Conservation (phyloP, 208 protist species). For the Herpetomonas samuelpessoai region DNA sequence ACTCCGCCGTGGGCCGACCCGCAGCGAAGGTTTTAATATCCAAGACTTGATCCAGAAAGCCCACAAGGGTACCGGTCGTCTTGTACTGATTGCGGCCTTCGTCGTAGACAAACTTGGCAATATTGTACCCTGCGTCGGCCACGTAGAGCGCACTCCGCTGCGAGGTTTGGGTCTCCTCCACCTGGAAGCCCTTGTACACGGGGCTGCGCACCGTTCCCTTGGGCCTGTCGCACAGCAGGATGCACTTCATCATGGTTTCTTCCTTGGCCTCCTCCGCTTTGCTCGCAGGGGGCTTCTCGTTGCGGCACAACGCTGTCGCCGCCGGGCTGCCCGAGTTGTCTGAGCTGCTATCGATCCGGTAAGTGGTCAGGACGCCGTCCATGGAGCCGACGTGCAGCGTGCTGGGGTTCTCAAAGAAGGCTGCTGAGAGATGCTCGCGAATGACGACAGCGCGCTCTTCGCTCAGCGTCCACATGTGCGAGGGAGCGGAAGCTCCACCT, state of each 20-base stretch:
- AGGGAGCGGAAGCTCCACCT: background rate
- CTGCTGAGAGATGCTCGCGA: slow-evolving; percentile 68
- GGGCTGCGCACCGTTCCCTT: slow-evolving; percentile 39
- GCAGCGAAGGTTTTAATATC: slow-evolving; percentile 71
- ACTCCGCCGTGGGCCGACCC: slow-evolving; percentile 11
- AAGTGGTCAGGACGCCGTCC: slow-evolving; percentile 71
- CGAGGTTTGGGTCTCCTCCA: slow-evolving; percentile 20
- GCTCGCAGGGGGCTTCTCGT: slow-evolving; percentile 37
- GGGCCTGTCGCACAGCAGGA: slow-evolving; percentile 40
- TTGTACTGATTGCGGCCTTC: slow-evolving; percentile 24
- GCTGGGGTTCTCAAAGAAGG: slow-evolving; percentile 52
- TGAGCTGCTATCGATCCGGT: slow-evolving; percentile 35
- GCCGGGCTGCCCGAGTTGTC: slow-evolving; percentile 22
- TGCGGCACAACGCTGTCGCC: slow-evolving; percentile 39
- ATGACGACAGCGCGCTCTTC: slow-evolving; percentile 71
- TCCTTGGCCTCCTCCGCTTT: slow-evolving; percentile 46
- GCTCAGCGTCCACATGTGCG: slow-evolving; percentile 21
- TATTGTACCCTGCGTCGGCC: slow-evolving; percentile 79
- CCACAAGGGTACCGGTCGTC: slow-evolving; percentile 45
- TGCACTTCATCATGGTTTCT: slow-evolving; percentile 58
- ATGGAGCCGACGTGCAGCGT: slow-evolving; percentile 67
- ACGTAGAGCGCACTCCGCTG: slow-evolving; percentile 36
- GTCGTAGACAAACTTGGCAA: slow-evolving; percentile 28
- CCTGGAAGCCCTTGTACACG: slow-evolving; percentile 20
- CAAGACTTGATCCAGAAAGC: slow-evolving; percentile 86